phyloP scores from a whole-genome alignment of 192 early-diverging fungal species.

The Phlyctochytrium arcticum region DNA sequence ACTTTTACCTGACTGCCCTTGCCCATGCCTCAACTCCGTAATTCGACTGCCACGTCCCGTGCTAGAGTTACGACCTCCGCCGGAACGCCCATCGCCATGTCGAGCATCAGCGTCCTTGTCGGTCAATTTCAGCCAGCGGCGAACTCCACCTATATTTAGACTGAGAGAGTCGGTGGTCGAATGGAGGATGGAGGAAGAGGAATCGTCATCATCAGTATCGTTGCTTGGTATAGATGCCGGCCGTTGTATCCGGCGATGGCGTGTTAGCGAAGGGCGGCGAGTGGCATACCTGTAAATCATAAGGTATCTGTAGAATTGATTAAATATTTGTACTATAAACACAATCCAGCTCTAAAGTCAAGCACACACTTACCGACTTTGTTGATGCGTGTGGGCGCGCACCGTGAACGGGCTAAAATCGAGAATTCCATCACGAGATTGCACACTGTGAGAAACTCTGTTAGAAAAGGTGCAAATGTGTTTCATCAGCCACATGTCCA shows the following conservation, averaged over 20 bases:
- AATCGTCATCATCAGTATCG: neutral
- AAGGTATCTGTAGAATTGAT: constrained; percentile 13
- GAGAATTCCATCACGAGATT: constrained; percentile 18
- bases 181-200: neutral
- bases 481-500: neutral
- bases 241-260: too few relatives aligned
- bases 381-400: constrained; percentile 29
- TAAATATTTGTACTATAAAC: too few relatives aligned
- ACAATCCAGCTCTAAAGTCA: too few relatives aligned
- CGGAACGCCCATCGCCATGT: neutral
- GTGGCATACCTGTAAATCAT: constrained; percentile 38
- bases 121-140: constrained; percentile 37
- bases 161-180: constrained; percentile 5
- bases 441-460: too few relatives aligned
- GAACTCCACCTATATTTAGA: constrained; percentile 52
- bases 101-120: constrained; percentile 4
- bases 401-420: constrained; percentile 50
- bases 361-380: constrained; percentile 7
- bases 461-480: constrained; percentile 1
- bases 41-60: neutral
- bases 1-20: neutral
- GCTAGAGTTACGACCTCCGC: neutral
- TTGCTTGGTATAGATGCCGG: too few relatives aligned
- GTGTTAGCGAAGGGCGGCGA: neutral
- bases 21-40: neutral